These are phyloP conservation scores for Hypoxylon cercidicola DNA, from an alignment of 495 filamentous ascomycete species.

Conservation along the genomic window DNA sequence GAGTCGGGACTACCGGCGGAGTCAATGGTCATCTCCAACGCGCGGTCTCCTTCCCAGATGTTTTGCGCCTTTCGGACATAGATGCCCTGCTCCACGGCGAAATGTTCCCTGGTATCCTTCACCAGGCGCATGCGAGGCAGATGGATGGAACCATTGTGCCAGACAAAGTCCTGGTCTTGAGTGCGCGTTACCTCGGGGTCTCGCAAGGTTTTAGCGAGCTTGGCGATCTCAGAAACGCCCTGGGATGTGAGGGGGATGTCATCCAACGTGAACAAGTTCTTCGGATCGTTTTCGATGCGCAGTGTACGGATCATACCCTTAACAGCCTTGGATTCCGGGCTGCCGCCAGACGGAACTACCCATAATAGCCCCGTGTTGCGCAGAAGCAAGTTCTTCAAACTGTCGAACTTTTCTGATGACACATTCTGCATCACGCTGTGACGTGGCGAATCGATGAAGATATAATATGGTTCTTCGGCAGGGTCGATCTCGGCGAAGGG, in stretches of 20 bases:
- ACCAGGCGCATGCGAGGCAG: constrained; percentile 11
- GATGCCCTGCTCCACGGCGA: constrained; percentile 9
- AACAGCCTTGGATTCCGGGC: constrained; percentile 7
- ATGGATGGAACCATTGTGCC: constrained; percentile 3
- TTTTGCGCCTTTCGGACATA: constrained; percentile 13
- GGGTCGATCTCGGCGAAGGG: constrained; percentile 12
- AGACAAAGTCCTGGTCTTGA: constrained; percentile 17
- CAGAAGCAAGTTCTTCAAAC: constrained; percentile 11
- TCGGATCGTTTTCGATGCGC: constrained; percentile 8
- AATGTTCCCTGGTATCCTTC: constrained; percentile 4
- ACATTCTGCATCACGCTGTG: constrained; percentile 11
- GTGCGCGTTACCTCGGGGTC: constrained; percentile 8
- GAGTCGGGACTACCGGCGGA: constrained; percentile 58
- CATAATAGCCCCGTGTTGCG: constrained; percentile 13
- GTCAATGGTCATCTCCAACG: constrained; percentile 47
- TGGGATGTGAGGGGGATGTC: neutral
- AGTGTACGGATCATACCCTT: constrained; percentile 16
- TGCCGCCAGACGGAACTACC: constrained; percentile 14
- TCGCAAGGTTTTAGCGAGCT: neutral
- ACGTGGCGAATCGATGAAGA: constrained; percentile 19
- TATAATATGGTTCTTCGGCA: constrained; percentile 7
- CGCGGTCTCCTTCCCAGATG: constrained; percentile 41
- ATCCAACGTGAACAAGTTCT: constrained; percentile 9
- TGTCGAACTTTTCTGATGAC: constrained; percentile 10
- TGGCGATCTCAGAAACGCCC: constrained; percentile 10